Evolutionary conservation across 495 filamentous ascomycete species (phyloP).

Genomic region (Trichoderma virens): DNA sequence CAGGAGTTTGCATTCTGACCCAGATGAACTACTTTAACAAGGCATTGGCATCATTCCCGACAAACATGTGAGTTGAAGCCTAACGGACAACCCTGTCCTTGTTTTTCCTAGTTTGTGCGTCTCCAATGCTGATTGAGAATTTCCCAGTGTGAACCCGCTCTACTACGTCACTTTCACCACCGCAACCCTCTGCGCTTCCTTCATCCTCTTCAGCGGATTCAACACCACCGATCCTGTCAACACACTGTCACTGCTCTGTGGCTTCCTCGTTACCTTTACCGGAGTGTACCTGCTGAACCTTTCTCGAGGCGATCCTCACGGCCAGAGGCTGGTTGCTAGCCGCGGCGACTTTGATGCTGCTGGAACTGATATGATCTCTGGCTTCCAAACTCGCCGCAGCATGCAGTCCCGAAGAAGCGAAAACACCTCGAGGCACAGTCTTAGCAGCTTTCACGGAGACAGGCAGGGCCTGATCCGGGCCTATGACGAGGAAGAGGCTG

Average conservation of each 20-base stretch:
- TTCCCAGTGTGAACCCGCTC: constrained; percentile 83
- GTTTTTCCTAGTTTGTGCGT: not conserved
- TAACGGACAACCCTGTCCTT: not conserved
- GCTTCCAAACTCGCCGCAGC: constrained; percentile 76
- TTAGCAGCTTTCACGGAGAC: constrained; percentile 55
- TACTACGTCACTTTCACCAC: constrained; percentile 99
- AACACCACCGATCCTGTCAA: constrained; percentile 92
- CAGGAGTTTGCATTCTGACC: constrained; percentile 84
- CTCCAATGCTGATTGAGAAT: constrained; percentile 22
- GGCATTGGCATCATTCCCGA: constrained; percentile 91
- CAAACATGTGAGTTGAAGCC: constrained; percentile 68
- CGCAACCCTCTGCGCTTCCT: constrained; percentile 85
- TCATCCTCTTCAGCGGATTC: constrained; percentile 96
- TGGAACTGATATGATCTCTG: constrained; percentile 85
- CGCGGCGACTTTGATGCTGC: constrained; percentile 64
- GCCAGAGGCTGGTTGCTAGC: constrained; percentile 55
- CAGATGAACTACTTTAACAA: constrained; percentile 99
- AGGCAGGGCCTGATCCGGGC: constrained; percentile 74
- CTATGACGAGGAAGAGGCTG: constrained; percentile 71
- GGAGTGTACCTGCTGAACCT: constrained; percentile 97
- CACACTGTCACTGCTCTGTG: constrained; percentile 80
- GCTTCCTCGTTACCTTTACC: constrained; percentile 94
- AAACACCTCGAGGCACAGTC: constrained; percentile 41
- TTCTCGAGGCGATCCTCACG: constrained; percentile 82
- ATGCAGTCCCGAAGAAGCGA: constrained; percentile 76